Percentiles rank a stretch among this genome's conserved stretches.
Evolutionary conservation across 2,329 filamentous ascomycete genomes (phyloP).

Genomic region (Fusarium albosuccineum): DNA sequence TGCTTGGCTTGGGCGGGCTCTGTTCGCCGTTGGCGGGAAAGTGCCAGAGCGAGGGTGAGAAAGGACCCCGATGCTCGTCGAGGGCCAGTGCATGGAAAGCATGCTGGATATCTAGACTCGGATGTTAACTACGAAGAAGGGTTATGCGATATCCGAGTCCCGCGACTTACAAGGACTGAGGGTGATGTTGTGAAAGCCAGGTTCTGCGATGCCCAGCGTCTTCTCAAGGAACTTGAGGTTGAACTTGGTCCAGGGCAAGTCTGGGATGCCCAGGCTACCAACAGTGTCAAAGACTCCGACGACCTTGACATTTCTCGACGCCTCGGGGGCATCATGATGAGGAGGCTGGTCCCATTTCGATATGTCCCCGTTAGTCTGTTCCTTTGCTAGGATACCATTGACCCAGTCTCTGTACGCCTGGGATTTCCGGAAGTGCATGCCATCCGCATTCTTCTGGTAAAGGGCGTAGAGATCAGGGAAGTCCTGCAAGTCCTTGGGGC

Average conservation of each 20-base stretch:
- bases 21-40: slow-evolving; percentile 24
- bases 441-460: slow-evolving; percentile 41
- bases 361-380: slow-evolving; percentile 20
- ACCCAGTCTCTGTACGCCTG: slow-evolving; percentile 42
- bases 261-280: slow-evolving; percentile 43
- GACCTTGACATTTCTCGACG: slow-evolving; percentile 38
- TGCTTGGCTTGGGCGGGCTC: slow-evolving; percentile 13
- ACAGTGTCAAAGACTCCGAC: slow-evolving; percentile 45
- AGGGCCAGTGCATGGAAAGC: slow-evolving; percentile 69
- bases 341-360: slow-evolving; percentile 37
- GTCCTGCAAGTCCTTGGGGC: slow-evolving; percentile 43
- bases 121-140: too few relatives aligned
- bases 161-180: slow-evolving; percentile 42
- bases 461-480: slow-evolving; percentile 44
- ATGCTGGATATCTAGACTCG: slow-evolving; percentile 57
- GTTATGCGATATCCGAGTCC: background rate
- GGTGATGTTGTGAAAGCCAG: slow-evolving; percentile 43
- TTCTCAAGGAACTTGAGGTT: slow-evolving; percentile 42
- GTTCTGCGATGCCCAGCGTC: slow-evolving; percentile 30
- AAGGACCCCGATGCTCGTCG: slow-evolving; percentile 61
- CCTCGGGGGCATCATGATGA: slow-evolving; percentile 41
- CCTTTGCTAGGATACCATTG: slow-evolving; percentile 36
- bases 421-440: slow-evolving; percentile 39
- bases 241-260: slow-evolving; percentile 40
- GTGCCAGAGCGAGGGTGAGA: slow-evolving; percentile 50